phyloP scores from a whole-genome alignment of 169 alveolate species.

The Cyclospora cayetanensis region DNA sequence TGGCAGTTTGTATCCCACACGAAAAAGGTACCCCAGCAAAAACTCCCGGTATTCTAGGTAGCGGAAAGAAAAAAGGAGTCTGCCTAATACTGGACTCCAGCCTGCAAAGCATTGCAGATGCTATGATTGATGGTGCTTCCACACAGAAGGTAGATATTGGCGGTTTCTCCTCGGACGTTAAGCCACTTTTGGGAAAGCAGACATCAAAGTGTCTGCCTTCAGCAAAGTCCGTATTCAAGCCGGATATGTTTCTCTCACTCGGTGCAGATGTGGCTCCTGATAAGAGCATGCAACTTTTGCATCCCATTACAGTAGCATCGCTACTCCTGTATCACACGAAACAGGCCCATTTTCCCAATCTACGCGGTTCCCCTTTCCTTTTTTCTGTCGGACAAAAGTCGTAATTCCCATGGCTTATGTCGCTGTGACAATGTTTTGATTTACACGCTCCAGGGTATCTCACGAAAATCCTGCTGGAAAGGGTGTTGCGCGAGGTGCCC shows the following conservation, averaged over 20 bases:
- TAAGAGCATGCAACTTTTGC: constrained; percentile 36
- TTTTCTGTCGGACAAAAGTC: constrained; percentile 37
- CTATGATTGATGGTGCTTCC: not conserved
- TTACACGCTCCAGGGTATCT: too few relatives aligned
- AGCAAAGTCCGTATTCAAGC: not conserved
- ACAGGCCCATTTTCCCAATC: constrained; percentile 43
- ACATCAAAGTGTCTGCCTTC: not conserved
- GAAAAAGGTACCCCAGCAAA: constrained; percentile 13
- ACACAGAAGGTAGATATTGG: not conserved
- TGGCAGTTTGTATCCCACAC: constrained; percentile 63
- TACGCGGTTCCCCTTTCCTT: constrained; percentile 40
- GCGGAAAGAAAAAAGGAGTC: not conserved
- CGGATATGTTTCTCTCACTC: constrained; percentile 32
- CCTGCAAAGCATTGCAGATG: not conserved
- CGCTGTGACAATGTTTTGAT: too few relatives aligned
- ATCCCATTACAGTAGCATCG: constrained; percentile 53
- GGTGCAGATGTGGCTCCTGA: constrained; percentile 18
- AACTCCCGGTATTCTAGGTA: not conserved
- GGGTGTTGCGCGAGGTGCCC: not conserved
- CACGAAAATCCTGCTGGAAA: too few relatives aligned
- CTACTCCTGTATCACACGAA: constrained; percentile 59
- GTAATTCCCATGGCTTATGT: not conserved
- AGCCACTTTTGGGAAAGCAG: not conserved
- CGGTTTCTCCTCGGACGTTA: not conserved
- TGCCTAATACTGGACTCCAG: constrained; percentile 59